These are phyloP conservation scores for Trichoderma cornu-damae DNA, from an alignment of 2,329 filamentous ascomycete genomes.

Conservation along the genomic window DNA sequence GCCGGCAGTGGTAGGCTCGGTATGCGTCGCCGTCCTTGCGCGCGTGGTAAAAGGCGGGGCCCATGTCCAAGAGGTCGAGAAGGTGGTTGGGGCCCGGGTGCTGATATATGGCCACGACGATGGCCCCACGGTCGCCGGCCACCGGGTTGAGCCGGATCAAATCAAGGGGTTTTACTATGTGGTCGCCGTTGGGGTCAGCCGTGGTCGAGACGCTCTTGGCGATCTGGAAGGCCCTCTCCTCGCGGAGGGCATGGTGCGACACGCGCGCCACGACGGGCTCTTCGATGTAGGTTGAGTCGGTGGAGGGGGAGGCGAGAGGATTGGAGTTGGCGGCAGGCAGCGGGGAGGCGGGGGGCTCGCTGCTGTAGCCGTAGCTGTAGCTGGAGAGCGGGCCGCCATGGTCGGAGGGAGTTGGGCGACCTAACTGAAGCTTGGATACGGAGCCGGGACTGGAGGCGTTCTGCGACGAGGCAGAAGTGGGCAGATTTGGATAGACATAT, in stretches of 20 bases:
- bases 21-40: constrained; percentile 49
- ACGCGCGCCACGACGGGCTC: constrained; percentile 72
- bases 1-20: constrained; percentile 41
- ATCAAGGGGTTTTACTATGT: constrained; percentile 77
- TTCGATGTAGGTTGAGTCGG: constrained; percentile 53
- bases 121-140: constrained; percentile 62
- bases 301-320: constrained; percentile 31
- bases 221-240: constrained; percentile 85
- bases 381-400: constrained; percentile 26
- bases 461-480: constrained; percentile 44
- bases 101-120: constrained; percentile 78
- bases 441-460: constrained; percentile 42
- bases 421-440: constrained; percentile 39
- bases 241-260: constrained; percentile 73
- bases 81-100: constrained; percentile 71
- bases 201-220: constrained; percentile 65
- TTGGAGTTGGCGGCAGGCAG: constrained; percentile 33
- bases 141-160: constrained; percentile 65
- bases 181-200: constrained; percentile 65
- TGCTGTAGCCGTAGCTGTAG: constrained; percentile 32
- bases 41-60: constrained; percentile 64
- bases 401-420: constrained; percentile 42
- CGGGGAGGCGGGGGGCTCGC: constrained; percentile 39
- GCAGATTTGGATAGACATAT: constrained; percentile 47
- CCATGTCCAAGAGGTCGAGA: constrained; percentile 65